Conservation (phyloP, 139 green algal species). For the Chlamydomonas applanata region DNA sequence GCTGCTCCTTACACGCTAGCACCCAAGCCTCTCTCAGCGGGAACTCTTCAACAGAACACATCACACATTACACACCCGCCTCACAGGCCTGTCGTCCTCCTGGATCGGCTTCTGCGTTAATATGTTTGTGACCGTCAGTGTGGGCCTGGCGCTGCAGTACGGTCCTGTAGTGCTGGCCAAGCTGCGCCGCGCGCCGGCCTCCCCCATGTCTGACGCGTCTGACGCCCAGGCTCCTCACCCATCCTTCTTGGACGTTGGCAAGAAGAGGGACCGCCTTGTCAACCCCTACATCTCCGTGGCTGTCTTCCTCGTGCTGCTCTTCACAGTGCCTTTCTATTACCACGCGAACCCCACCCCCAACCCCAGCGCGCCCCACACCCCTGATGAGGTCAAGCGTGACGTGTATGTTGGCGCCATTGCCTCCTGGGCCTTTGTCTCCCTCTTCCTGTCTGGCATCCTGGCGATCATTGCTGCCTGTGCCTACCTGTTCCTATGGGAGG, state of each 20-base stretch:
- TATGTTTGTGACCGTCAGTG: conserved; percentile 27
- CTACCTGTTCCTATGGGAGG: conserved; percentile 36
- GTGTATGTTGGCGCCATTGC: conserved; percentile 39
- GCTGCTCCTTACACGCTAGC: too few species aligned
- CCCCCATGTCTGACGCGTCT: background rate
- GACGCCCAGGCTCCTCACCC: background rate
- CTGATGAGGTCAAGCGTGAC: conserved; percentile 3
- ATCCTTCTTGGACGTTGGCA: conserved; percentile 36
- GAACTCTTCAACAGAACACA: too few species aligned
- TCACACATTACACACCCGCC: background rate
- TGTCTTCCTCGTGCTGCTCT: conserved; percentile 33
- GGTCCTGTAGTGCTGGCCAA: conserved; percentile 10
- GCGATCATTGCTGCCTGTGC: conserved; percentile 21
- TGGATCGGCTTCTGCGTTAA: conserved; percentile 50
- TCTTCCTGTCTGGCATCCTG: conserved; percentile 37
- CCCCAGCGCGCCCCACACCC: background rate
- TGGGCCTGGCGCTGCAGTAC: conserved; percentile 34
- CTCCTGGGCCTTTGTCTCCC: conserved; percentile 43
- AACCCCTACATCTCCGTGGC: conserved; percentile 17
- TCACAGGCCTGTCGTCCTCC: conserved; percentile 33
- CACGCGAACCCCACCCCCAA: background rate
- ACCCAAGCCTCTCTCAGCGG: too few species aligned
- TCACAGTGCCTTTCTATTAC: conserved; percentile 47
- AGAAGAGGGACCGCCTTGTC: conserved; percentile 21
- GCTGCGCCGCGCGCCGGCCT: background rate